phyloP scores from a whole-genome alignment of 176 grass and related monocot species.

The Juncus inflexus region DNA sequence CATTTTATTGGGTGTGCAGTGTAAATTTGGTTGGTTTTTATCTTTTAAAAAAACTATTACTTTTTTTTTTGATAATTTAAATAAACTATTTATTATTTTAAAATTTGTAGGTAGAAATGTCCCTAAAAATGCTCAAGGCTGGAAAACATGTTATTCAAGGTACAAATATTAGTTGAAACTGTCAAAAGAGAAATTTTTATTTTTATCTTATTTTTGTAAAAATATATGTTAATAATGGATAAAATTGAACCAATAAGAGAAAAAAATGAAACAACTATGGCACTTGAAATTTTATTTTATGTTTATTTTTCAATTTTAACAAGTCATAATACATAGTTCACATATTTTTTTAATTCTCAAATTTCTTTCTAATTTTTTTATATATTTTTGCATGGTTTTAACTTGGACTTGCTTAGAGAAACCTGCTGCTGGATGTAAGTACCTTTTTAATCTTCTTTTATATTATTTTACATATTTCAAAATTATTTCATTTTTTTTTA shows the following conservation, averaged over 20 bases:
- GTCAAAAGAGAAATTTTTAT: too few species aligned
- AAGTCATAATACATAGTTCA: background rate
- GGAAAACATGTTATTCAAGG: slow-evolving; percentile 98
- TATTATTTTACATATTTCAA: slow-evolving; percentile 11
- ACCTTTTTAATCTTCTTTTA: slow-evolving; percentile 3
- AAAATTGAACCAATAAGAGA: background rate
- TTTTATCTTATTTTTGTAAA: background rate
- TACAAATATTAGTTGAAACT: slow-evolving; percentile 26
- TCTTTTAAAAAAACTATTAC: too few species aligned
- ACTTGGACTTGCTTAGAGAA: slow-evolving; percentile 58
- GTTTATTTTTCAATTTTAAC: slow-evolving; percentile 7
- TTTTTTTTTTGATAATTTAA: background rate
- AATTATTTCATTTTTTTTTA: slow-evolving; percentile 8
- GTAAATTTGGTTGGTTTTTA: too few species aligned
- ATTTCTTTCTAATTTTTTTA: slow-evolving; percentile 33
- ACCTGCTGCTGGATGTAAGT: slow-evolving; percentile 96
- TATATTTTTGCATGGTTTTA: slow-evolving; percentile 35
- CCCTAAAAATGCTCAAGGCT: slow-evolving; percentile 73
- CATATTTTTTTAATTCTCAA: background rate
- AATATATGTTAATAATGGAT: background rate
- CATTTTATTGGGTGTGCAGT: too few species aligned
- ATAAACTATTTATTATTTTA: background rate
- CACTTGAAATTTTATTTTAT: background rate
- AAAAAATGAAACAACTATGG: background rate
- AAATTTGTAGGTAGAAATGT: slow-evolving; percentile 80